These are phyloP conservation scores for Mucor lusitanicus DNA, from an alignment of 371 early-diverging fungal genomes.

Conservation along the genomic window DNA sequence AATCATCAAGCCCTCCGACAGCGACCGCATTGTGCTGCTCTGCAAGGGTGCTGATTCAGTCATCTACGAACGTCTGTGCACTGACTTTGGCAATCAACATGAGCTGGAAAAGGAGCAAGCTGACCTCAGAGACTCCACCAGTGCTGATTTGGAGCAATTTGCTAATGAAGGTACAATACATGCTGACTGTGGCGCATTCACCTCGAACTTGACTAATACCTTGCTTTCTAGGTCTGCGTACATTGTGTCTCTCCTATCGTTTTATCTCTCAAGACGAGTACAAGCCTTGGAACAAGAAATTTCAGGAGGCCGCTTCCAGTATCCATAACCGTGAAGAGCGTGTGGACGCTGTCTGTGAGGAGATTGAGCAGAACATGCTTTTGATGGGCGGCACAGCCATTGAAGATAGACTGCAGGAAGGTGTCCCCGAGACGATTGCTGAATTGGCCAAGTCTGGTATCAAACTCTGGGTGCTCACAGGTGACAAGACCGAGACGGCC, in stretches of 20 bases:
- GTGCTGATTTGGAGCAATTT: slow-evolving; percentile 63
- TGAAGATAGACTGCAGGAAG: slow-evolving; percentile 91
- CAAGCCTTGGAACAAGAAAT: slow-evolving; percentile 56
- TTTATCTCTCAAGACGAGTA: slow-evolving; percentile 76
- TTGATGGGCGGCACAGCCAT: slow-evolving; percentile 91
- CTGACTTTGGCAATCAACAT: slow-evolving; percentile 36
- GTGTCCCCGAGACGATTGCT: slow-evolving; percentile 84
- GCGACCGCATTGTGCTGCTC: slow-evolving; percentile 78
- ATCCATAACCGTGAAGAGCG: slow-evolving; percentile 74
- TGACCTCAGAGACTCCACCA: slow-evolving; percentile 29
- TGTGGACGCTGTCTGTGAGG: slow-evolving; percentile 69
- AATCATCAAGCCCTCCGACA: slow-evolving; percentile 65
- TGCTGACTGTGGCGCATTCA: background rate
- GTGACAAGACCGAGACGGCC: slow-evolving; percentile 90
- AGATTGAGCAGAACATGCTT: slow-evolving; percentile 73
- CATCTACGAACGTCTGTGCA: slow-evolving; percentile 77
- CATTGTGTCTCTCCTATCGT: slow-evolving; percentile 79
- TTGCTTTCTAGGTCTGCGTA: slow-evolving; percentile 64
- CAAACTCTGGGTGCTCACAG: slow-evolving; percentile 94
- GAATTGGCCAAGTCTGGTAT: slow-evolving; percentile 82
- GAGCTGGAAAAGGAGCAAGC: slow-evolving; percentile 42
- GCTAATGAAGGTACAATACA: slow-evolving; percentile 76
- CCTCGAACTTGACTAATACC: background rate
- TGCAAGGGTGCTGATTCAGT: slow-evolving; percentile 98
- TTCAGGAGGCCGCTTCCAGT: slow-evolving; percentile 64